These are phyloP conservation scores for Davidsoniella virescens DNA, from an alignment of 2,329 filamentous ascomycete species.

Conservation along the genomic window DNA sequence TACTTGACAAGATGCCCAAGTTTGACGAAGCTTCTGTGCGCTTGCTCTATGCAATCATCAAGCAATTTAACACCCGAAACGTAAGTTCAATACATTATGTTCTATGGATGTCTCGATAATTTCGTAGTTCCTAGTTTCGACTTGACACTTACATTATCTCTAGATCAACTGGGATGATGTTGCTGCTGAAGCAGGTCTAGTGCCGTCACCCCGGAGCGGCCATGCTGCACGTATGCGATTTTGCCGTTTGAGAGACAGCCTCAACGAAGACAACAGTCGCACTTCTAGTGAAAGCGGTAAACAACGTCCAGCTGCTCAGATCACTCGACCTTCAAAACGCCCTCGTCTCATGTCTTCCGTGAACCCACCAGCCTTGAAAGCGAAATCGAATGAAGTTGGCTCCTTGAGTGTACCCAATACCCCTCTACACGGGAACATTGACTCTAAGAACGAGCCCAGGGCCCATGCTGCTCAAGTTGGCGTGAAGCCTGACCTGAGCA, in stretches of 20 bases:
- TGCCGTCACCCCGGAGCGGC: neutral
- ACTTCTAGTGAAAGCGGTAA: neutral
- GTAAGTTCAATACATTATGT: neutral
- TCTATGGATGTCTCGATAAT: neutral
- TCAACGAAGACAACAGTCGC: too few species aligned
- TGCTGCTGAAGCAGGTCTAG: neutral
- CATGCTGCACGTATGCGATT: constrained; percentile 1
- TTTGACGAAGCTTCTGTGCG: neutral
- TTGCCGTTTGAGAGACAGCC: neutral
- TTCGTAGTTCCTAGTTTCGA: neutral
- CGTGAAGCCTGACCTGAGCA: too few species aligned
- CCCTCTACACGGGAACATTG: too few species aligned
- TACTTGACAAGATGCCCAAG: neutral
- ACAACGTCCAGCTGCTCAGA: neutral
- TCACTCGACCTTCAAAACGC: neutral
- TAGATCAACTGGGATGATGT: constrained; percentile 1
- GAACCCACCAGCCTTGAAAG: too few species aligned
- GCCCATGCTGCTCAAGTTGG: too few species aligned
- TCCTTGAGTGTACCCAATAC: too few species aligned
- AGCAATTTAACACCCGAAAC: neutral
- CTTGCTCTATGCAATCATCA: neutral
- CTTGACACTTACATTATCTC: neutral
- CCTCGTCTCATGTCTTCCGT: neutral
- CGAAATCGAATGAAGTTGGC: too few species aligned
- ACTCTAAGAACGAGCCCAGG: too few species aligned